Conservation (phyloP, 805 yeast genomes). For the Saccharomyces kudriavzevii region DNA sequence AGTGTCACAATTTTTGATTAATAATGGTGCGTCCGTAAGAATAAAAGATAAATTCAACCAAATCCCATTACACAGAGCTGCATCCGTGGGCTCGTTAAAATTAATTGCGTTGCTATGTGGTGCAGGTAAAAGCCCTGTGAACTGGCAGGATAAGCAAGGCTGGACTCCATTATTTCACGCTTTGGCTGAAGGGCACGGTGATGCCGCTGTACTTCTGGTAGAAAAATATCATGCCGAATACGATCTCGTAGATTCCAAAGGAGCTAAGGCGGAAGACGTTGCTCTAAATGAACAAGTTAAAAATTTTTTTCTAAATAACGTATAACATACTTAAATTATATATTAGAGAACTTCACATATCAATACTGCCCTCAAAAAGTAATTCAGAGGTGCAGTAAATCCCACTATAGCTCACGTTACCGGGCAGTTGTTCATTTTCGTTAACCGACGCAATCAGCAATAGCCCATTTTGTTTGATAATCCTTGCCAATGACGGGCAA, state of each 20-base stretch:
- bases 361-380: conserved; percentile 15
- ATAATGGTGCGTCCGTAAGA: conserved; percentile 52
- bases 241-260: conserved; percentile 39
- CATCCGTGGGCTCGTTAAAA: conserved; percentile 59
- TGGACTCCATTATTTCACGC: conserved; percentile 91
- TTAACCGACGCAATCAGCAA: conserved; percentile 64
- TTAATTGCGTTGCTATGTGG: conserved; percentile 45
- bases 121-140: conserved; percentile 50
- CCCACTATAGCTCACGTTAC: conserved; percentile 21
- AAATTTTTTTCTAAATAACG: conserved; percentile 30
- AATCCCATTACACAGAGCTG: conserved; percentile 75
- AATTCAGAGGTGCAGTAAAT: conserved; percentile 14
- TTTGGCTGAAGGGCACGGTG: conserved; percentile 81
- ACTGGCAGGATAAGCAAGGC: conserved; percentile 59
- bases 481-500: conserved; percentile 67
- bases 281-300: conserved; percentile 47
- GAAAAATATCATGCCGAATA: conserved; percentile 59
- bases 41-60: conserved; percentile 59
- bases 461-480: conserved; percentile 72
- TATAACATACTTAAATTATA: conserved; percentile 2
- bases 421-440: conserved; percentile 10
- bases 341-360: conserved; percentile 4
- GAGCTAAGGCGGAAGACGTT: conserved; percentile 46
- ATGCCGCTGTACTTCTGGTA: conserved; percentile 55
- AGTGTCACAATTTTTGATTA: conserved; percentile 47